Evolutionary conservation across 352 stramenopile genomes (phyloP), one percentile per base, ranked within the genome.

Genomic region (Plasmopara muralis): DNA sequence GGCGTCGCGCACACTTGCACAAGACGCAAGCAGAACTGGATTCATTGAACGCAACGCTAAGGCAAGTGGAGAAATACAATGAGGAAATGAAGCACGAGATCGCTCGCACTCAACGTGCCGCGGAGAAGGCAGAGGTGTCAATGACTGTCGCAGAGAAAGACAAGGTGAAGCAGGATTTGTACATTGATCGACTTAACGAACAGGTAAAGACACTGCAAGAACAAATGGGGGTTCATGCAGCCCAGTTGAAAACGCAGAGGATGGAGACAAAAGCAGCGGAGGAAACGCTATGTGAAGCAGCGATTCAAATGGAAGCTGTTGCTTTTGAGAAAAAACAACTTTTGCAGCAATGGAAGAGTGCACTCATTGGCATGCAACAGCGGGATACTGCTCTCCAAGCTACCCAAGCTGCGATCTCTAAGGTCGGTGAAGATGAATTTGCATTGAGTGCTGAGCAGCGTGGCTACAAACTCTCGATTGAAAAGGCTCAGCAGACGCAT

Each of bases 301-400:
- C 63, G 8, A 66, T 69, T 33, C 92, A 97, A 53, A 95, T 98
- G 82, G 89, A 98, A 25, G 66, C 82, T 6, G 93, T 98, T 42
- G 72, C 83, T 9, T 96, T 96, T 46, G 95, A 98, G 68, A 97
- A 98, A 69, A 97, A 96, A 62, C 90, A 97, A 55, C 64, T 98
- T 9, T 59, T 98, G 55, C 87, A 96, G 68, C 88, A 98, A 62
- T 98, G 95, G 92, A 97, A 97, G 59, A 93, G 85, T 57, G 87
- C 88, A n/a, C 64, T 98, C 9, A 84, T 97, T 43, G 91, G 78
- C 6, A 80, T 98, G 45, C 72, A 83, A 48, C 74, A 95, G 44
- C 71, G 93, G 25, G 94, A 98, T 58, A 87, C 97, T 42, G 95
- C 95, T 6, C 72, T 98, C 4, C 72, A 87, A 29, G 89, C 88